Evolutionary conservation across 257 asterid genomes (phyloP).

Genomic region (Solanum gracilifrons): DNA sequence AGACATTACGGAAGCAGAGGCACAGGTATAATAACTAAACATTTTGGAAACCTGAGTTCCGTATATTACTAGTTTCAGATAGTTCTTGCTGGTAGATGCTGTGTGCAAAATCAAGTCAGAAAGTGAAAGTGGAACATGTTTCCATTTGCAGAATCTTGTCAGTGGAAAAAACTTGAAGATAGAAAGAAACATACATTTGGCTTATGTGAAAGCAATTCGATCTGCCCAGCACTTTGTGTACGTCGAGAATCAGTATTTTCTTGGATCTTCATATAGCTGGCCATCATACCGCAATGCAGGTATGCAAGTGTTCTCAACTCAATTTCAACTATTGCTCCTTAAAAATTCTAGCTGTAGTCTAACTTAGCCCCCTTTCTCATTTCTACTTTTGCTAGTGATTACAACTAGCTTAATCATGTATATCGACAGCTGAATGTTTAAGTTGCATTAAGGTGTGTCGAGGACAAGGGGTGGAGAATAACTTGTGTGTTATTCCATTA

Average conservation of each 20-base stretch:
- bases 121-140: neutral
- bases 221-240: slow-evolving; percentile 85
- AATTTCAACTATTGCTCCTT: neutral
- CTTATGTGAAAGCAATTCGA: slow-evolving; percentile 87
- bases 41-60: neutral
- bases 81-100: neutral
- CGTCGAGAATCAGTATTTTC: slow-evolving; percentile 88
- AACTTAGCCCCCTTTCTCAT: neutral
- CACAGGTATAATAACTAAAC: slow-evolving; percentile 29
- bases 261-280: slow-evolving; percentile 95
- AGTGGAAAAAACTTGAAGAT: slow-evolving; percentile 73
- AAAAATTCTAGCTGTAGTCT: neutral
- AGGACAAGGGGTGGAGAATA: too few species aligned
- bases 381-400: neutral
- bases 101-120: neutral
- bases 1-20: slow-evolving; percentile 41
- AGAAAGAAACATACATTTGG: slow-evolving; percentile 79
- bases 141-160: slow-evolving; percentile 54
- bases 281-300: slow-evolving; percentile 70
- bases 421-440: neutral
- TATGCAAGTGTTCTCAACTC: neutral
- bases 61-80: neutral
- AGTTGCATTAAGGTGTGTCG: neutral
- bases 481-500: too few species aligned
- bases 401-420: neutral